Base-by-base conservation (phyloP, 2,329 filamentous ascomycete species). In the Talaromyces albobiverticillius region DNA sequence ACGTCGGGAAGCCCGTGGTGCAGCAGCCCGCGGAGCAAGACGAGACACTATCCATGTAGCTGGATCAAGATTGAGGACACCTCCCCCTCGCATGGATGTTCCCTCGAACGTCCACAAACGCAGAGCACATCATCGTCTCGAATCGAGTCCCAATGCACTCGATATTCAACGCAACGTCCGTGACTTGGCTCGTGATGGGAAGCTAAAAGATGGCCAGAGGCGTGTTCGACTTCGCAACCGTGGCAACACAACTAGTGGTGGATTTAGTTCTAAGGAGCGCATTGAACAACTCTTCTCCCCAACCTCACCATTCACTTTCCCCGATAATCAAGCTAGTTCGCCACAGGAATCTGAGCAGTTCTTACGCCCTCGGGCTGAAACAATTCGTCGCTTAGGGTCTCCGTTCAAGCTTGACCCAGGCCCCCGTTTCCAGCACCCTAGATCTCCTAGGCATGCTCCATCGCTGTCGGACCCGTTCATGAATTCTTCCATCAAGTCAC, bases 151-250 rank as follows among this genome's bases (percentile, higher is more conserved):
- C 18, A 74, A 75, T 32, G 68, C 69, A 6, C 69, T 71, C 36
- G 70, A 62, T 41, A 59, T 68, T 29, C 62, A 63, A 20, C 63
- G 64, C 6, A 61, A 67, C 40, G 56, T 68, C 29, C 62, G 77
- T 7, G 69, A 75, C 11, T 61, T 74, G 34, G 57, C 69, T 32
- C 67, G 66, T 18, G 64, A 69, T 36, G 66, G 70, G 45, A 71
- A 70, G 55, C 56, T 70, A 22, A 67, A 67, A 25, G 78, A 82
- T 56, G 73, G 79, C 51, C 77, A 82, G 60, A 79, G 80, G 53
- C 79, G 82, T 26, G 77, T 84, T 10, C 80, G 84, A 23, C 78
- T 83, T 31, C 79, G 83, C 38, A 83, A 79, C 60, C 80, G 84
- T 41, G 83, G 83, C 52, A 84, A 83, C 61, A 86, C 82, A 45